Percentiles rank a stretch among this genome's conserved stretches.
phyloP scores from a whole-genome alignment of 2,329 filamentous ascomycete genomes.

The Microdochium bolleyi region DNA sequence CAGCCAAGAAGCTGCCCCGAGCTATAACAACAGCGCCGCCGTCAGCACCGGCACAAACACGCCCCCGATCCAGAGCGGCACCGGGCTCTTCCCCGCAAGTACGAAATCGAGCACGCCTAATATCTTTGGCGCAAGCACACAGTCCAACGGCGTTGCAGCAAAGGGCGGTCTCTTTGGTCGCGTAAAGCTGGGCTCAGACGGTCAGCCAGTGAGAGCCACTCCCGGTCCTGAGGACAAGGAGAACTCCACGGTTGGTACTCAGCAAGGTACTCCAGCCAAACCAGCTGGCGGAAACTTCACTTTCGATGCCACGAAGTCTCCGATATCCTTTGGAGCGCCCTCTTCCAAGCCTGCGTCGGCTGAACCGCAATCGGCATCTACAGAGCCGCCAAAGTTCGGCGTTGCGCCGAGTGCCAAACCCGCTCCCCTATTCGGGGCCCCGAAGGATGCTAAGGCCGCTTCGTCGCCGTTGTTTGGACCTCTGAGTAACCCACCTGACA shows the following conservation, averaged over 20 bases:
- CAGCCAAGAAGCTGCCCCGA: slow-evolving; percentile 32
- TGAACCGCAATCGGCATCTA: slow-evolving; percentile 2
- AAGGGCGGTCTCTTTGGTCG: slow-evolving; percentile 23
- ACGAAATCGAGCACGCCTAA: slow-evolving; percentile 14
- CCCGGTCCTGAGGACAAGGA: slow-evolving; percentile 10
- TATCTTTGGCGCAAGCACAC: slow-evolving; percentile 11
- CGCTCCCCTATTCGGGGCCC: slow-evolving; percentile 3
- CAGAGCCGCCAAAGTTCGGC: background rate
- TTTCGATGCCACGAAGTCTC: slow-evolving; percentile 20
- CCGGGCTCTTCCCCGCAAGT: slow-evolving; percentile 19
- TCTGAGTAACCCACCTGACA: background rate
- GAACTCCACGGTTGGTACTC: slow-evolving; percentile 4
- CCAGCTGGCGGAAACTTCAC: slow-evolving; percentile 17
- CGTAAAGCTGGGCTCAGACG: slow-evolving; percentile 20
- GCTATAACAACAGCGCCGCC: slow-evolving; percentile 32
- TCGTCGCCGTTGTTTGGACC: slow-evolving; percentile 5
- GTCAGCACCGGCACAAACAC: slow-evolving; percentile 32
- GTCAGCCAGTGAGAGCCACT: slow-evolving; percentile 19
- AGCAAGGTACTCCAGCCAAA: slow-evolving; percentile 18
- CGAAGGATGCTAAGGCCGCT: slow-evolving; percentile 3
- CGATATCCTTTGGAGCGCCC: slow-evolving; percentile 21
- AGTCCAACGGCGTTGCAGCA: slow-evolving; percentile 9
- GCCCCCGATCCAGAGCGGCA: slow-evolving; percentile 25
- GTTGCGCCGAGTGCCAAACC: background rate
- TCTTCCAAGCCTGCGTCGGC: slow-evolving; percentile 22